Conservation (phyloP, 129 eudicot species). For the Deinandra increscens region DNA sequence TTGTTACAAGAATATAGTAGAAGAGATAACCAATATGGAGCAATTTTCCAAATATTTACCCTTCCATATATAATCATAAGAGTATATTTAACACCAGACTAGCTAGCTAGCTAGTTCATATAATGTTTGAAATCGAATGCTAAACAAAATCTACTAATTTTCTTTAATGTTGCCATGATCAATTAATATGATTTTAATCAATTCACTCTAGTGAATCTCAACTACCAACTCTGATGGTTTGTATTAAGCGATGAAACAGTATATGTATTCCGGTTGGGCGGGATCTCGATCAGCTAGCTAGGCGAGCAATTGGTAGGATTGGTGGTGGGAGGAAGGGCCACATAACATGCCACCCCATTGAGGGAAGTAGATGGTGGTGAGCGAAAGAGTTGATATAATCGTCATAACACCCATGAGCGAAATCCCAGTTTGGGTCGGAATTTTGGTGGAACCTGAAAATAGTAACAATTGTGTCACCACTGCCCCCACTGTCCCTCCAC, state of each 20-base stretch:
- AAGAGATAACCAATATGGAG: no score
- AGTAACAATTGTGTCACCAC: conserved; percentile 60
- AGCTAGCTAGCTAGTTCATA: no score
- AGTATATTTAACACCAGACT: no score
- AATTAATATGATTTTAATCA: no score
- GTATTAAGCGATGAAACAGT: no score
- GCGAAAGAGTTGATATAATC: conserved; percentile 43
- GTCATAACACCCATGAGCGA: conserved; percentile 65
- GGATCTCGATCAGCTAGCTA: not conserved
- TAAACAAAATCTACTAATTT: not conserved
- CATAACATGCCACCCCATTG: conserved; percentile 75
- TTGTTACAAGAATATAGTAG: no score
- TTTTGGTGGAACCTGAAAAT: conserved; percentile 51
- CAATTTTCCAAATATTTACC: no score
- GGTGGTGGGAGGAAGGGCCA: conserved; percentile 35
- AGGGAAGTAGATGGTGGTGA: conserved; percentile 56
- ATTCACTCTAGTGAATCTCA: no score
- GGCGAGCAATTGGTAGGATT: conserved; percentile 35
- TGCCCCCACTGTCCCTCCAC: conserved; percentile 78
- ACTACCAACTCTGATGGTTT: not conserved
- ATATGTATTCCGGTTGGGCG: not conserved
- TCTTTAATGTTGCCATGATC: not conserved
- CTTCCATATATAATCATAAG: no score
- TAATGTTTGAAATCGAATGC: not conserved
- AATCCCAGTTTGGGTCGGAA: conserved; percentile 61